Evolutionary conservation across 345 rosid species (phyloP).

Genomic region (Chamaenerion angustifolium): DNA sequence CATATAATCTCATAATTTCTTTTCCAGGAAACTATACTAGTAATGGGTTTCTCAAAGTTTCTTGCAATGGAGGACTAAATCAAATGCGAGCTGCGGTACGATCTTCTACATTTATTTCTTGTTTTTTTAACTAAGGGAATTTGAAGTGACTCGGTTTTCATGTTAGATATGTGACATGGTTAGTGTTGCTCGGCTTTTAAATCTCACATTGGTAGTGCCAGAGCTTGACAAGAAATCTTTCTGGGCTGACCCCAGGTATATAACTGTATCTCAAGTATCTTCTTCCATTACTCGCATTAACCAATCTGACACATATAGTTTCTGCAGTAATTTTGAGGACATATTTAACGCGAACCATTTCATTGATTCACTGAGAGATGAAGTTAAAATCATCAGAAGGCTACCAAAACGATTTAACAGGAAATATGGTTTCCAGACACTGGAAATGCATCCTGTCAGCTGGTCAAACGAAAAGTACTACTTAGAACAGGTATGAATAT

Average conservation of each 20-base stretch:
- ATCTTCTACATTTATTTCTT: constrained; percentile 14
- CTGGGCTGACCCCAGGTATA: constrained; percentile 95
- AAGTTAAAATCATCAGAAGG: constrained; percentile 68
- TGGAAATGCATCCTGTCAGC: constrained; percentile 84
- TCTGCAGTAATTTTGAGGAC: constrained; percentile 88
- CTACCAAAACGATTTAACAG: constrained; percentile 57
- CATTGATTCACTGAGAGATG: constrained; percentile 87
- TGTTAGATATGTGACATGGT: constrained; percentile 92
- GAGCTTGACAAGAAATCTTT: constrained; percentile 94
- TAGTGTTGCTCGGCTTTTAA: constrained; percentile 69
- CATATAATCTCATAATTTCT: constrained; percentile 2
- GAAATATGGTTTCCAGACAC: constrained; percentile 47
- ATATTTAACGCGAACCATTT: constrained; percentile 82
- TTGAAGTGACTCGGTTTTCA: constrained; percentile 10
- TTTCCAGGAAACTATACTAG: constrained; percentile 64
- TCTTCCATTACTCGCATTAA: constrained; percentile 1
- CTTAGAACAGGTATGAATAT: constrained; percentile 56
- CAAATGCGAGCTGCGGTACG: constrained; percentile 96
- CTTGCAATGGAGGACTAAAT: constrained; percentile 89
- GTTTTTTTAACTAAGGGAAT: constrained; percentile 6
- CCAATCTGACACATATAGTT: not conserved
- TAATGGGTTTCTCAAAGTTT: constrained; percentile 71
- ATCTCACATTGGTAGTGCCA: constrained; percentile 89
- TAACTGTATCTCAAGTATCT: not conserved
- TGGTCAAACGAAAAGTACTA: constrained; percentile 94